These are phyloP conservation scores for Paragyromitra xinjiangensis DNA, from an alignment of 495 filamentous ascomycete genomes.

Conservation along the genomic window DNA sequence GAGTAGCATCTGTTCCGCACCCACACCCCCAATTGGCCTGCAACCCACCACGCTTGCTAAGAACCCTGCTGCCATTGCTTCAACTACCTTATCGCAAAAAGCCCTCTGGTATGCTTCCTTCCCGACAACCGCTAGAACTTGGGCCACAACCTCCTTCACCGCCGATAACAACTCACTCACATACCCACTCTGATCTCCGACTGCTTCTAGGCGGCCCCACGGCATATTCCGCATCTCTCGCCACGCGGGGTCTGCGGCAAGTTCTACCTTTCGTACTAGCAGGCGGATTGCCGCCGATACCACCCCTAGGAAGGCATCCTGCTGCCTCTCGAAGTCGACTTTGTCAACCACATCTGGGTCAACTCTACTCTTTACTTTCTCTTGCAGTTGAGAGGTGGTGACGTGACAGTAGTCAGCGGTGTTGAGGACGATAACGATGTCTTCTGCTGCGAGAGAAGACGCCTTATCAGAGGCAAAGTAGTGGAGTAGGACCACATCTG, in stretches of 20 bases:
- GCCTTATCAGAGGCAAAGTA: conserved; percentile 65
- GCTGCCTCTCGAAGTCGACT: conserved; percentile 89
- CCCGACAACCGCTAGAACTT: conserved; percentile 78
- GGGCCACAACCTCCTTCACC: conserved; percentile 72
- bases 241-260: conserved; percentile 85
- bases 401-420: conserved; percentile 97
- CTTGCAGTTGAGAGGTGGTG: conserved; percentile 89
- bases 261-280: conserved; percentile 82
- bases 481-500: conserved; percentile 86
- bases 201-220: conserved; percentile 93
- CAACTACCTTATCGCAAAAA: conserved; percentile 93
- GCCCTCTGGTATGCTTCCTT: conserved; percentile 95
- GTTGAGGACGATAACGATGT: conserved; percentile 85
- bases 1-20: conserved; percentile 98
- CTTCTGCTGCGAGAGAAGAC: conserved; percentile 70
- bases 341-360: conserved; percentile 76
- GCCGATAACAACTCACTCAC: conserved; percentile 79
- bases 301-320: conserved; percentile 94
- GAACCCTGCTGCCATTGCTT: conserved; percentile 80
- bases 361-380: conserved; percentile 89
- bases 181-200: conserved; percentile 95
- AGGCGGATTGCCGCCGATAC: conserved; percentile 85
- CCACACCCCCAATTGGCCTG: conserved; percentile 87
- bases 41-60: conserved; percentile 86
- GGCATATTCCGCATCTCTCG: conserved; percentile 96